Evolutionary conservation across 1,284 basidiomycete species (phyloP).

Genomic region (Ceratobasidium sp.): DNA sequence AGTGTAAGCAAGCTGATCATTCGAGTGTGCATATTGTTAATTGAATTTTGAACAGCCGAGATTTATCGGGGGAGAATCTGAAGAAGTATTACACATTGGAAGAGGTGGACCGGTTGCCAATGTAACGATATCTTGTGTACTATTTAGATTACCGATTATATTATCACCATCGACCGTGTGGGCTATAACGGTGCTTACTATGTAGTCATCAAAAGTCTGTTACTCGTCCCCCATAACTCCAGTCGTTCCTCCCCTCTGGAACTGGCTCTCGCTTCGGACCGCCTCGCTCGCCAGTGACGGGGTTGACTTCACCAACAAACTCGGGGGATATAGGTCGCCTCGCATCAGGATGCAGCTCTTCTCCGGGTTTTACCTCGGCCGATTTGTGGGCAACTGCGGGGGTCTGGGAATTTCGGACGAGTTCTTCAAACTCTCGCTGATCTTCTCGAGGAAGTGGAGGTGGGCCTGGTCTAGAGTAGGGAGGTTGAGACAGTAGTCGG

Average conservation of each 20-base stretch:
- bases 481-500: neutral
- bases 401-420: constrained; percentile 64
- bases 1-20: constrained; percentile 6
- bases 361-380: constrained; percentile 41
- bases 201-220: constrained; percentile 68
- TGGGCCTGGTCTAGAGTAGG: constrained; percentile 61
- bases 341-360: constrained; percentile 68
- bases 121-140: constrained; percentile 14
- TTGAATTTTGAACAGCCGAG: constrained; percentile 1
- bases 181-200: neutral
- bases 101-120: constrained; percentile 28
- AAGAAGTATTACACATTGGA: constrained; percentile 33
- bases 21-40: neutral
- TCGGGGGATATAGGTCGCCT: constrained; percentile 62
- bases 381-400: constrained; percentile 49
- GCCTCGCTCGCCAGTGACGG: constrained; percentile 73
- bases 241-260: constrained; percentile 68
- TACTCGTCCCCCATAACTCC: constrained; percentile 83
- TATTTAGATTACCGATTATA: too few relatives aligned
- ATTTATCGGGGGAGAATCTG: constrained; percentile 25
- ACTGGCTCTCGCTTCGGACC: constrained; percentile 81
- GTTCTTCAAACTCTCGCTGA: constrained; percentile 78
- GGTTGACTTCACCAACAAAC: constrained; percentile 77
- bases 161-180: neutral
- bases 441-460: constrained; percentile 71